Evolutionary conservation across 495 filamentous ascomycete genomes (phyloP).

Genomic region (Penicillium lagena): DNA sequence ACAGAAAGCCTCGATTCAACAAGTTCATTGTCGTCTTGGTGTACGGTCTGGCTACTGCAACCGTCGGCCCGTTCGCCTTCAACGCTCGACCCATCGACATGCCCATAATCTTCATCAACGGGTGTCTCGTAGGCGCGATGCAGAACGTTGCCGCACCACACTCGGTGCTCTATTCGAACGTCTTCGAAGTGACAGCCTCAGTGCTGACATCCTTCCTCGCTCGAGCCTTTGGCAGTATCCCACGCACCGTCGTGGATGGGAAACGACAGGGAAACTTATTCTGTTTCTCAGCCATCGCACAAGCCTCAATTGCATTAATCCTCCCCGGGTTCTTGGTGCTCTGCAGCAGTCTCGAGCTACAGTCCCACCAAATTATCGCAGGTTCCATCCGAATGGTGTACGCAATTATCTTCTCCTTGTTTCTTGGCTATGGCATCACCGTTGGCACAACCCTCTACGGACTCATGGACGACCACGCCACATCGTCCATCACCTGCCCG

Average conservation of each 20-base stretch:
- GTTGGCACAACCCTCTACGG: slow-evolving; percentile 87
- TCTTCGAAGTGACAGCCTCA: slow-evolving; percentile 81
- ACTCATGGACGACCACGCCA: slow-evolving; percentile 64
- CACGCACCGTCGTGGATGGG: slow-evolving; percentile 22
- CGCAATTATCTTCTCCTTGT: slow-evolving; percentile 85
- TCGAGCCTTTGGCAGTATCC: slow-evolving; percentile 75
- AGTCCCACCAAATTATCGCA: slow-evolving; percentile 77
- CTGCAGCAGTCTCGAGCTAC: slow-evolving; percentile 75
- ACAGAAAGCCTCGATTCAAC: slow-evolving; percentile 56
- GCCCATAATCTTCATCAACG: slow-evolving; percentile 77
- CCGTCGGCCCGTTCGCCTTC: slow-evolving; percentile 81
- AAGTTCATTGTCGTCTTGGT: slow-evolving; percentile 63
- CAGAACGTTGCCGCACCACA: slow-evolving; percentile 70
- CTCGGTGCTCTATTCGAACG: slow-evolving; percentile 69
- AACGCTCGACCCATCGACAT: slow-evolving; percentile 76
- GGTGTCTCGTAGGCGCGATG: slow-evolving; percentile 70
- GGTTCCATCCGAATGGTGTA: slow-evolving; percentile 92
- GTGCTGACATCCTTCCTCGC: slow-evolving; percentile 80
- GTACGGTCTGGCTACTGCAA: slow-evolving; percentile 73
- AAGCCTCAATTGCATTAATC: slow-evolving; percentile 87
- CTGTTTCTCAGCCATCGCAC: slow-evolving; percentile 85
- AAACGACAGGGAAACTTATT: slow-evolving; percentile 51
- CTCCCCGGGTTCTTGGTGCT: slow-evolving; percentile 82
- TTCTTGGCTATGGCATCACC: slow-evolving; percentile 89
- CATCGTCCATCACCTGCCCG: slow-evolving; percentile 59